Conservation (phyloP, 257 asterid genomes). For the Capsicum chinense region DNA sequence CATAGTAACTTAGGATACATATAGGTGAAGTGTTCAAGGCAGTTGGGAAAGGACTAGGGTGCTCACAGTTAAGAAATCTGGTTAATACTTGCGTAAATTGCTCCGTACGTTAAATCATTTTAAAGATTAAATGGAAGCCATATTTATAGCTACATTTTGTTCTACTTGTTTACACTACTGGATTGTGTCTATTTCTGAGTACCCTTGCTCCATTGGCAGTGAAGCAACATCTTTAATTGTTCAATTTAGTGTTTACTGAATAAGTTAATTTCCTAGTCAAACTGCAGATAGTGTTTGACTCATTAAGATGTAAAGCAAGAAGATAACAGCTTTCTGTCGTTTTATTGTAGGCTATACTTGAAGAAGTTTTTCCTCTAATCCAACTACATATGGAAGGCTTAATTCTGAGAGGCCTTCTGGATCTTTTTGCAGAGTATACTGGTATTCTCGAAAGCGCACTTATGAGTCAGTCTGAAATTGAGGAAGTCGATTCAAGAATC, state of each 20-base stretch:
- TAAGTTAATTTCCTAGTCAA: not conserved
- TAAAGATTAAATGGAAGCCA: not conserved
- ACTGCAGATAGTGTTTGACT: not conserved
- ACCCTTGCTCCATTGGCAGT: not conserved
- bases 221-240: not conserved
- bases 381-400: conserved; percentile 63
- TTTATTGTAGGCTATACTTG: conserved; percentile 6
- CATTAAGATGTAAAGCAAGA: conserved; percentile 19
- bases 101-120: not conserved
- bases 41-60: not conserved
- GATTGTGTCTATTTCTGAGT: not conserved
- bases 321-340: not conserved
- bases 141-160: not conserved
- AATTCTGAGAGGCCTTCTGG: conserved; percentile 59
- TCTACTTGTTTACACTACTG: not conserved
- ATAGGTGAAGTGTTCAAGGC: not conserved
- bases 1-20: not conserved
- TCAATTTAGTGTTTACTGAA: not conserved
- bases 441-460: conserved; percentile 56
- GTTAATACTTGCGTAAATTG: not conserved
- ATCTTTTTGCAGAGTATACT: conserved; percentile 53
- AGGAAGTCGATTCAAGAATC: conserved; percentile 42
- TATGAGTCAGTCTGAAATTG: conserved; percentile 36
- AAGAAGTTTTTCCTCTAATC: conserved; percentile 57
- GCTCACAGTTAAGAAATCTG: not conserved